These are phyloP conservation scores for Yamadazyma philogaea DNA, from an alignment of 805 yeast genomes.

Conservation along the genomic window DNA sequence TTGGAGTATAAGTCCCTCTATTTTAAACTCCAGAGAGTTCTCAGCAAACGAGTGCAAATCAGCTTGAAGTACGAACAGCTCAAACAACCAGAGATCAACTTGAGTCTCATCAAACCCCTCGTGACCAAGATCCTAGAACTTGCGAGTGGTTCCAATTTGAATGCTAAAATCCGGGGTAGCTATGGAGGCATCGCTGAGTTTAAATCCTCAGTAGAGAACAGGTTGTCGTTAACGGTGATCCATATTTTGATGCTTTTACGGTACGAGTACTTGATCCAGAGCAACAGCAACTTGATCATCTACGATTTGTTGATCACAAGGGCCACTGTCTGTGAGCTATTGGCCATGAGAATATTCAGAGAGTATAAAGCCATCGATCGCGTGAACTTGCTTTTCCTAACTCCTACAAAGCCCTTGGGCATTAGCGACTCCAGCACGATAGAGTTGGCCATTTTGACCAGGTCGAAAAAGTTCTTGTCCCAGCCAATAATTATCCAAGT, in stretches of 20 bases:
- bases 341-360: conserved; percentile 48
- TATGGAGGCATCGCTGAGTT: conserved; percentile 21
- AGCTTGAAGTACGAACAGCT: conserved; percentile 51
- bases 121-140: conserved; percentile 37
- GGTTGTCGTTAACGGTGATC: conserved; percentile 23
- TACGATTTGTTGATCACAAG: conserved; percentile 42
- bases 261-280: conserved; percentile 39
- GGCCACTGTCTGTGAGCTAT: conserved; percentile 50
- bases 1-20: conserved; percentile 39
- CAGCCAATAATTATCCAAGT: conserved; percentile 50
- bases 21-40: conserved; percentile 40
- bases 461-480: conserved; percentile 49
- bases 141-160: conserved; percentile 35
- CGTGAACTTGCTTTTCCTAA: conserved; percentile 44
- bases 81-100: conserved; percentile 48
- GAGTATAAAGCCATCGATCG: conserved; percentile 44
- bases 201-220: conserved; percentile 16
- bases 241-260: conserved; percentile 33
- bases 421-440: conserved; percentile 45
- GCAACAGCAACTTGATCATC: conserved; percentile 35
- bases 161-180: conserved; percentile 30
- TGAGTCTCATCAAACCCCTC: conserved; percentile 47
- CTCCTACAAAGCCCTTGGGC: conserved; percentile 26
- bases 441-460: conserved; percentile 51
- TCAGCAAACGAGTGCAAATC: conserved; percentile 41